Conservation (phyloP, 176 grass and related monocot genomes). For the Rhipidocladum racemiflorum region DNA sequence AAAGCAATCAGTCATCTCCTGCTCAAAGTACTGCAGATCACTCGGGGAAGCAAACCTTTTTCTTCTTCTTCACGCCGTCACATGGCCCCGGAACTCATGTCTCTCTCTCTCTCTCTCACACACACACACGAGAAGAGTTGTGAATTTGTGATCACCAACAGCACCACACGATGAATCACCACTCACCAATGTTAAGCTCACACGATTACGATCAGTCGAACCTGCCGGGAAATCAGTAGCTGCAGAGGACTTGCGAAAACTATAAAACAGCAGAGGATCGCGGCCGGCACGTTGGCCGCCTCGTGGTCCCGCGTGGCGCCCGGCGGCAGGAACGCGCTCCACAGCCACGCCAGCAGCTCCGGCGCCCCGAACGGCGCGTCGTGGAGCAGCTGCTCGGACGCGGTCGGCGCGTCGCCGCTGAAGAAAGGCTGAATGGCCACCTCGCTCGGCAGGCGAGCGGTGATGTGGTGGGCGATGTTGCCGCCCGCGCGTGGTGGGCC, state of each 20-base stretch:
- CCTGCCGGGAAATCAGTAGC: too few relatives aligned
- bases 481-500: slow-evolving; percentile 69
- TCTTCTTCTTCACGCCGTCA: background rate
- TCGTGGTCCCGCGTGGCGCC: slow-evolving; percentile 54
- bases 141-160: background rate
- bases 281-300: slow-evolving; percentile 39
- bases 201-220: background rate
- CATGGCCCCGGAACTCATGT: background rate
- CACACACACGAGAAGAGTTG: background rate
- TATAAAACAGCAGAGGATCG: background rate
- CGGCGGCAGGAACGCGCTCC: slow-evolving; percentile 47
- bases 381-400: slow-evolving; percentile 28
- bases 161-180: background rate
- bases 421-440: slow-evolving; percentile 59
- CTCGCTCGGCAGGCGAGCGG: background rate
- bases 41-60: background rate
- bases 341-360: slow-evolving; percentile 33
- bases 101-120: too few relatives aligned
- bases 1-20: background rate
- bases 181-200: background rate
- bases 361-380: slow-evolving; percentile 32
- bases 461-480: slow-evolving; percentile 94
- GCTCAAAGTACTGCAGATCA: background rate
- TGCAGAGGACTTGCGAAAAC: too few relatives aligned
- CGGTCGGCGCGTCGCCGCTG: slow-evolving; percentile 35